A percentile compares a stretch with the other conserved stretches of the same genome.
These are phyloP conservation scores for Isoetes engelmannii DNA, from an alignment of 83 land plant species.

Conservation along the genomic window DNA sequence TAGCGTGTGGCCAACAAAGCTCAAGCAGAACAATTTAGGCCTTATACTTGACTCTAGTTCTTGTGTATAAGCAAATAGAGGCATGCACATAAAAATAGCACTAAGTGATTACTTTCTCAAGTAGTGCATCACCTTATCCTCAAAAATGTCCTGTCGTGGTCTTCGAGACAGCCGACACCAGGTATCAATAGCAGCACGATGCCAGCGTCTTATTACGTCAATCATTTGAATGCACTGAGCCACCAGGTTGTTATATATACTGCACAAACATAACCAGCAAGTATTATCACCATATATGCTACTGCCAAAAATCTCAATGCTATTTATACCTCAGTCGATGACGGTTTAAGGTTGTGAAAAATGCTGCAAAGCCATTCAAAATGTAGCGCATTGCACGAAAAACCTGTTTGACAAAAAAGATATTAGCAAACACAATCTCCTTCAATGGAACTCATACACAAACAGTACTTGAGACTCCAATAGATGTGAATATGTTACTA, in stretches of 20 bases:
- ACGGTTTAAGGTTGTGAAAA: constrained; percentile 70
- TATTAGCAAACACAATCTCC: neutral
- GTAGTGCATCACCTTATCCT: no score
- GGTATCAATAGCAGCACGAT: no score
- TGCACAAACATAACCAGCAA: neutral
- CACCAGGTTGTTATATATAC: constrained; percentile 3
- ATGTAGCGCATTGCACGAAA: constrained; percentile 42
- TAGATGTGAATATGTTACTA: neutral
- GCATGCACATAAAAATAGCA: no score
- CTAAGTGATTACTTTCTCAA: no score
- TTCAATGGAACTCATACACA: neutral
- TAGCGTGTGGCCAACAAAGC: no score
- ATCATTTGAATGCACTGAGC: neutral
- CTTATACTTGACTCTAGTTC: no score
- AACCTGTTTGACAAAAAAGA: constrained; percentile 37
- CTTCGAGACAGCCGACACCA: no score
- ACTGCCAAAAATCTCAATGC: neutral
- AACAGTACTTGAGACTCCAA: neutral
- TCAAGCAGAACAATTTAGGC: no score
- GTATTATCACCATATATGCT: neutral
- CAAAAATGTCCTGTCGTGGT: no score
- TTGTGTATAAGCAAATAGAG: no score
- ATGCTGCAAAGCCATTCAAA: constrained; percentile 54
- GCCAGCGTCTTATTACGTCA: neutral
- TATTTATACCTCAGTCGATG: constrained; percentile 70